Evolutionary conservation across 2,329 filamentous ascomycete species (phyloP).

Genomic region (Colletotrichum sp.): DNA sequence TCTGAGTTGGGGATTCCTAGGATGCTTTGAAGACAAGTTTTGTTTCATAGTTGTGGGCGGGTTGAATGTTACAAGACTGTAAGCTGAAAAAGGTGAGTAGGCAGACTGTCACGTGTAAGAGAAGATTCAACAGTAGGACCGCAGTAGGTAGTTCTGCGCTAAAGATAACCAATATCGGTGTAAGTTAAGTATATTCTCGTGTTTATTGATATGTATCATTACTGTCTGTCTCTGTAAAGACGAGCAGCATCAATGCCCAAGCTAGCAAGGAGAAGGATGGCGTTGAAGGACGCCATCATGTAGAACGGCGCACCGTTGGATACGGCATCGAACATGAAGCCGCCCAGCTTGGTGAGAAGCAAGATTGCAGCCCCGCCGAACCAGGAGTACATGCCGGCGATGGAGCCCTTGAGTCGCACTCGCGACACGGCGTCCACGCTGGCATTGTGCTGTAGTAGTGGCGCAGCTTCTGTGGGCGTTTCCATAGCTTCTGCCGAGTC

Average conservation of each 20-base stretch:
- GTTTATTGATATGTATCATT: neutral
- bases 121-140: neutral
- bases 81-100: neutral
- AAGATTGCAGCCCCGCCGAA: conserved; percentile 90
- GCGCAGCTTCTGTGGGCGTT: conserved; percentile 46
- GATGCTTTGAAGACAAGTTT: neutral
- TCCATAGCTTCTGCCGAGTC: conserved; percentile 26
- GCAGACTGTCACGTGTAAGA: neutral
- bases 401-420: conserved; percentile 82
- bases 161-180: neutral
- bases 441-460: conserved; percentile 37
- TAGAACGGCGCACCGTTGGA: conserved; percentile 86
- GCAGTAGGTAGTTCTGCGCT: neutral
- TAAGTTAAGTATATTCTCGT: neutral
- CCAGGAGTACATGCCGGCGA: conserved; percentile 92
- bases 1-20: too few species aligned
- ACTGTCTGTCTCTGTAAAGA: conserved; percentile 32
- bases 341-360: conserved; percentile 88
- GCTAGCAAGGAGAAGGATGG: conserved; percentile 65
- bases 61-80: neutral
- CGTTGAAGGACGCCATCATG: conserved; percentile 92
- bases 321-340: conserved; percentile 79
- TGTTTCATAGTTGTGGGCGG: neutral
- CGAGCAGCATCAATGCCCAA: conserved; percentile 54
- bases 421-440: conserved; percentile 44